Base-by-base conservation (phyloP, 2,329 filamentous ascomycete genomes). In the Fusarium longipes region DNA sequence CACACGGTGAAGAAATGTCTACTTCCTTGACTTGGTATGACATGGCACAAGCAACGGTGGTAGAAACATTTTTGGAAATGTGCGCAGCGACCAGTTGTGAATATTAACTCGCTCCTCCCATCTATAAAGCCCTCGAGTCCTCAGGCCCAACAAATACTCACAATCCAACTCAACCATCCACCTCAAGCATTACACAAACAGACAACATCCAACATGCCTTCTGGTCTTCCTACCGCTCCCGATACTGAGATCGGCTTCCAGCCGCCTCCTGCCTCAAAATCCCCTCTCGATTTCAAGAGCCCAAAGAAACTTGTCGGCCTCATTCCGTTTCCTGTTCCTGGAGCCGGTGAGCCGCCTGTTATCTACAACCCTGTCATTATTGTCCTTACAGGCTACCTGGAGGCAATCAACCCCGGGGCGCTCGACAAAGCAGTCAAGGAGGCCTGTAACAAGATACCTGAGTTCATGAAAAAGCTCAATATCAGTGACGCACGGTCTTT, bases 211-310 rank as follows among this genome's bases (percentile, higher is more conserved):
- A 43, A 11, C 12, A 59, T 59, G 57, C 57, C 57, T 59, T 59
- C 57, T 27, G 57, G 57, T 43, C 57, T 59, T 15, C 57, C 57
- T 6, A 59, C 53, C 10, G 35, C 35, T 11, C 54, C 57, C 1
- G 57, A 60, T 8, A 43, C 57, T 18, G 30, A 51, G 17, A 42
- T 60, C 8, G 57, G 57, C 57, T 60, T 60, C 10, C 57, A 60
- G 42, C 54, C 54, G 1, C 57, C 57, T 25, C 57, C 57, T 15
- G 7, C 3, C 15, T 7, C 39, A 1, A 57, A 44, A 7, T 18
- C 50, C 0, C 51, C 50, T 14, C 24, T 30, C 5, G 24, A 55
- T 10, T 11, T 24, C 20, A 57, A 57, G n/a, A 22, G 36, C n/a
- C 39, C 51, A 27, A 57, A 45, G 20, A 39, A 18, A 8, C 42